These are phyloP conservation scores for Proliferodiscus dingleyae DNA, from an alignment of 2,329 filamentous ascomycete genomes.

Conservation along the genomic window DNA sequence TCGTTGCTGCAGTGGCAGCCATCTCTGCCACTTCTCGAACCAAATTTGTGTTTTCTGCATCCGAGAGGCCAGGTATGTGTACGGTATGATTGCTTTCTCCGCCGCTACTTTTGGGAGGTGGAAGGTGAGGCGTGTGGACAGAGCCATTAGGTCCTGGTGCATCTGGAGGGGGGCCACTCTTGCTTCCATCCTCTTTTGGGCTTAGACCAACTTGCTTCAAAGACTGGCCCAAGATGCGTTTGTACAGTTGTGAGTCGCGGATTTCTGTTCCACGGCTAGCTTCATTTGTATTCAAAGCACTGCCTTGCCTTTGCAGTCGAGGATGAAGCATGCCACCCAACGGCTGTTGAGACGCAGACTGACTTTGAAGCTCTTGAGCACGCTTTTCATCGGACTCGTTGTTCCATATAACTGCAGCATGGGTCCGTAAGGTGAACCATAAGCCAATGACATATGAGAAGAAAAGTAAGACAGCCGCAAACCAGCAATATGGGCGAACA, in stretches of 20 bases:
- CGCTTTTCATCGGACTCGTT: conserved; percentile 76
- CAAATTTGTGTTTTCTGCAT: conserved; percentile 75
- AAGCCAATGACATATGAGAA: conserved; percentile 90
- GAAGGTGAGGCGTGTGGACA: conserved; percentile 60
- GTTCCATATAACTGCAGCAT: conserved; percentile 96
- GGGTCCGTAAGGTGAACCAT: conserved; percentile 91
- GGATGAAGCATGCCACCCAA: conserved; percentile 17
- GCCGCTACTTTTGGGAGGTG: conserved; percentile 61
- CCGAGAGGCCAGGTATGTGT: conserved; percentile 65
- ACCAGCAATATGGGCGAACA: conserved; percentile 89
- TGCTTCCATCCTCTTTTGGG: conserved; percentile 42
- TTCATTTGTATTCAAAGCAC: conserved; percentile 20
- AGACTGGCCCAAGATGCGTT: conserved; percentile 86
- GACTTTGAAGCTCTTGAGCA: conserved; percentile 44
- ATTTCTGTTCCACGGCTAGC: conserved; percentile 52
- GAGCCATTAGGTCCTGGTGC: conserved; percentile 38
- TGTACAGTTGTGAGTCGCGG: conserved; percentile 84
- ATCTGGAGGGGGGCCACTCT: conserved; percentile 35
- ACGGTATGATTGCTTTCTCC: conserved; percentile 43
- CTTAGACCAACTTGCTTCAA: conserved; percentile 74
- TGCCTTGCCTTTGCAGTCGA: conserved; percentile 25
- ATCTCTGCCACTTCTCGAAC: conserved; percentile 89
- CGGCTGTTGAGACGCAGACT: conserved; percentile 28
- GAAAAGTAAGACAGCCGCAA: conserved; percentile 80
- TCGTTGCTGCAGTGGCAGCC: conserved; percentile 82